phyloP scores from a whole-genome alignment of 805 yeast species.

The Wickerhamiella lipophila region DNA sequence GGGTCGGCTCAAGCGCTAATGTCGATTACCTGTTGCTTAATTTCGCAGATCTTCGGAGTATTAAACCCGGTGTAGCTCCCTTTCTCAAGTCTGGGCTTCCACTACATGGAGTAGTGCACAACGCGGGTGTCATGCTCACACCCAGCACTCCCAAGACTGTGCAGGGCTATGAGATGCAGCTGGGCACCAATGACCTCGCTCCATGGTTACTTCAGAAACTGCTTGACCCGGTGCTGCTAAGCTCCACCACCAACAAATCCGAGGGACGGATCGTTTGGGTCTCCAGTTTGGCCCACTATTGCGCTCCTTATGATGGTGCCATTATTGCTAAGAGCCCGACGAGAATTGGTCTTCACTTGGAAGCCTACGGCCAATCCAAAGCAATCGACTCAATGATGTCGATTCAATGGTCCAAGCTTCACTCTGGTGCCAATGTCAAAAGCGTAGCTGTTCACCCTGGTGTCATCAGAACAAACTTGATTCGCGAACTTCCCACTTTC shows the following conservation, averaged over 20 bases:
- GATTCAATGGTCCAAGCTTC: conserved; percentile 28
- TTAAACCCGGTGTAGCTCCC: conserved; percentile 30
- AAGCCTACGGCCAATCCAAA: conserved; percentile 34
- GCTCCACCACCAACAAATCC: conserved; percentile 24
- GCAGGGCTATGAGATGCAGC: conserved; percentile 37
- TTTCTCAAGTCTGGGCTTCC: conserved; percentile 23
- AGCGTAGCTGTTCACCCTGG: conserved; percentile 35
- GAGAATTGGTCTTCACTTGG: conserved; percentile 13
- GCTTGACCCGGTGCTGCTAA: conserved; percentile 28
- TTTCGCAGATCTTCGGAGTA: conserved; percentile 30
- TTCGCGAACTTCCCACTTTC: conserved; percentile 19
- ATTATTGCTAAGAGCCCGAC: conserved; percentile 30
- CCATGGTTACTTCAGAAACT: conserved; percentile 34
- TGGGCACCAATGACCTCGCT: conserved; percentile 38
- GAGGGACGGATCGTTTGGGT: conserved; percentile 36
- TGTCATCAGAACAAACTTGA: conserved; percentile 28
- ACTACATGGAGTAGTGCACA: conserved; percentile 32
- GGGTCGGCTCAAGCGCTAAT: conserved; percentile 18
- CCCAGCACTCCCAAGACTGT: conserved; percentile 21
- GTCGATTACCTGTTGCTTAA: conserved; percentile 20
- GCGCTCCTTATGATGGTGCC: conserved; percentile 26
- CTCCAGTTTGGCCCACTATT: conserved; percentile 31
- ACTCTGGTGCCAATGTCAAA: conserved; percentile 28
- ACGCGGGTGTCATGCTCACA: conserved; percentile 35
- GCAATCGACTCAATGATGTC: conserved; percentile 32